Evolutionary conservation across 2,329 filamentous ascomycete species (phyloP), one percentile per base, ranked within the genome.

Genomic region (Leptographium radiaticola): DNA sequence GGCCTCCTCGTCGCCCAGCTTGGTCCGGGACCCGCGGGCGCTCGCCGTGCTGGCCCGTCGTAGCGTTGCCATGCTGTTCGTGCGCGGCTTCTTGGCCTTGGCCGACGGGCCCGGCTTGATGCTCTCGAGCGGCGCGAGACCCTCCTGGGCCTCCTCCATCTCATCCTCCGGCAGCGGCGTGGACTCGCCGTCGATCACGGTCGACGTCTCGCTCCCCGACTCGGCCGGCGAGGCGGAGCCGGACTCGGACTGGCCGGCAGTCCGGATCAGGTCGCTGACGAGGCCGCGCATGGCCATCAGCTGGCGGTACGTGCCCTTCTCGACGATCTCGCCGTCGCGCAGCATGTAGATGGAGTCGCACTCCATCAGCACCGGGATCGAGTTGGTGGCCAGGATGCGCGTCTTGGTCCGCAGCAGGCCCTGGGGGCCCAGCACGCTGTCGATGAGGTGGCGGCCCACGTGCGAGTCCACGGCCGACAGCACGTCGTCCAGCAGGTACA

Each of bases 391-490:
- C 50, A 98, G 75, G 53, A 98, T 87, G 59, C 91, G 83, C 8
- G 91, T 96, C 71, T 97, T 97, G 42, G 84, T 80, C 51, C 75
- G 78, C 30, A 98, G 76, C 8, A 98, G 74, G 59, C 93, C 93
- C 57, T 84, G 85, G 6, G 86, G 76, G 13, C 93, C 93, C 39
- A 98, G 80, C 1, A 98, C 93, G 58, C 93, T 88, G 65, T 97
- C 87, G 62, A 96, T 96, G 55, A 98, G 79, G 69, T 98, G 93
- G 59, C 88, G 80, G 50, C 93, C 93, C 56, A 98, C 93, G 65
- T 98, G 93, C 59, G 95, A 91, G 69, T 98, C 93, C n/a, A 98
- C 93, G 0, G 94, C 93, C 16, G 91, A 97, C 12, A 98, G 76
- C 57, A 90, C 87, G 66, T 98, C 93, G 61, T 98, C 93, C 12